These are phyloP conservation scores for Noccaea caerulescens DNA, from an alignment of 345 rosid genomes.

Conservation along the genomic window DNA sequence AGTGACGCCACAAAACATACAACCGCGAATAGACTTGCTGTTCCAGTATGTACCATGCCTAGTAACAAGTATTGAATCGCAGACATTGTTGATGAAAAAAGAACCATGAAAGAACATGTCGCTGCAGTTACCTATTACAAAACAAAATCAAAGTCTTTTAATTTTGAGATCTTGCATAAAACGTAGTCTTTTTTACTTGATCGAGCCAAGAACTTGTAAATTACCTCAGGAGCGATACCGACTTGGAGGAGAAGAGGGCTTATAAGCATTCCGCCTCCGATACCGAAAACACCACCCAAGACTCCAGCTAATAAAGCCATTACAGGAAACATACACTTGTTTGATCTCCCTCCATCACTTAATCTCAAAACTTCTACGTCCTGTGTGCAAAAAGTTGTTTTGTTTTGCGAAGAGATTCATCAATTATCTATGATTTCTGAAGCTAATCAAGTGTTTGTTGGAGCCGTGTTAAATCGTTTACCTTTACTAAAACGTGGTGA, in stretches of 20 bases:
- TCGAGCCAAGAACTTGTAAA: neutral
- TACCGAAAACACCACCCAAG: slow-evolving; percentile 84
- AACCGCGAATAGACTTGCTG: slow-evolving; percentile 56
- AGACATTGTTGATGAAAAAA: slow-evolving; percentile 49
- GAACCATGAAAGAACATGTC: slow-evolving; percentile 48
- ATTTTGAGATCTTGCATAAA: neutral
- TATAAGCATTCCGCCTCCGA: slow-evolving; percentile 93
- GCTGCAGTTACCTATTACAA: slow-evolving; percentile 74
- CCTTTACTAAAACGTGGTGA: slow-evolving; percentile 47
- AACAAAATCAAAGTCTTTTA: neutral
- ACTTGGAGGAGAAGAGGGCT: slow-evolving; percentile 91
- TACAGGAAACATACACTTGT: slow-evolving; percentile 57
- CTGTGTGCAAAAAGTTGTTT: slow-evolving; percentile 31
- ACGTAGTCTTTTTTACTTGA: neutral
- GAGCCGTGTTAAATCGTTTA: neutral
- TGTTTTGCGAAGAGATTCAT: neutral
- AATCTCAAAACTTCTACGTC: slow-evolving; percentile 45
- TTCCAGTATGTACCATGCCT: slow-evolving; percentile 66
- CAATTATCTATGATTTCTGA: neutral
- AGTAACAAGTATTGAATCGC: slow-evolving; percentile 60
- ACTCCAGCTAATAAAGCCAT: slow-evolving; percentile 84
- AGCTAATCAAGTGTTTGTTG: neutral
- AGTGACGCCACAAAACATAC: slow-evolving; percentile 73
- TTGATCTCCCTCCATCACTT: slow-evolving; percentile 39
- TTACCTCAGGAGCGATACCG: slow-evolving; percentile 76